Evolutionary conservation across 2,329 filamentous ascomycete species (phyloP), one percentile per base, ranked within the genome.

Genomic region (Fusarium mundagurra): DNA sequence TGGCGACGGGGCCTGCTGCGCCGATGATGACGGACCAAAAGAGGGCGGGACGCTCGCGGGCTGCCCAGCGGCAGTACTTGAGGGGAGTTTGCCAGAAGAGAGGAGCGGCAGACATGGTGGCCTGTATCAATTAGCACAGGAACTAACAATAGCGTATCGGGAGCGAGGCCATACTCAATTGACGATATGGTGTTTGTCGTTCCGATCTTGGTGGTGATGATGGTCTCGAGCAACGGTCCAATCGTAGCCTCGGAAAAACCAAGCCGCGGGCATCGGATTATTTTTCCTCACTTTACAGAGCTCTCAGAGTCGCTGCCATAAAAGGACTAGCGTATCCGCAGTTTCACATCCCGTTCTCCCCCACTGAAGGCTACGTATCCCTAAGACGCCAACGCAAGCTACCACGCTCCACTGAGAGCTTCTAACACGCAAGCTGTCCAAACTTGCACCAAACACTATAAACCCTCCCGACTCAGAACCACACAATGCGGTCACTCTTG

Each of bases 21-120:
- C 94, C 96, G 76, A 98, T 86, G 67, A 94, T 81, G 80, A 94
- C 86, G 78, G 94, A 94, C 89, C 91, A 98, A 88, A 98, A 97
- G 86, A 95, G 93, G 68, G 95, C 95, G 59, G 96, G 96, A 83
- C 93, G 93, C 84, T 96, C 92, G 85, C 94, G 92, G 58, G 93
- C 89, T 61, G 95, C 92, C 94, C 95, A 98, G 84, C 92, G 92
- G 80, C 93, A 85, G 91, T 98, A 98, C 79, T 91, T 91, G 82
- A 97, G 80, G 74, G 96, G 96, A 68, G 90, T 88, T 76, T 91
- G 89, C 91, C 93, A 98, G 92, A 99, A 98, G 78, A 94, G 92
- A 63, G 89, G 87, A 69, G 88, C 78, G 79, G 84, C 80, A 73
- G 90, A 88, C 92, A 95, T 95, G 73, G 29, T 81, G 81, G 71